phyloP scores from a whole-genome alignment of 192 early-diverging fungal genomes.

The Tieghemiomyces parasiticus region DNA sequence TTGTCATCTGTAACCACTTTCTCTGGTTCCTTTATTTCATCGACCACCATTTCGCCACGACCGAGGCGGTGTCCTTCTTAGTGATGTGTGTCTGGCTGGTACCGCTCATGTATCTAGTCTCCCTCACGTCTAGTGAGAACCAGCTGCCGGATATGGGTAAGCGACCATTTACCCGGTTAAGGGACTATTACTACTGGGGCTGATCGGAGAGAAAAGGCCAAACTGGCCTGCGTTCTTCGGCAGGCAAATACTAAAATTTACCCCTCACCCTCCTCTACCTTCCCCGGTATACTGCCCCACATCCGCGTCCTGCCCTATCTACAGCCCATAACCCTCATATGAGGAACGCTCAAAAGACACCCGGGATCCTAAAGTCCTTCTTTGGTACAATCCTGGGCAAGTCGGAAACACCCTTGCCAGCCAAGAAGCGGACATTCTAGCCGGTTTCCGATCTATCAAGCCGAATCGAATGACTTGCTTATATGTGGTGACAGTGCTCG shows the following conservation, averaged over 20 bases:
- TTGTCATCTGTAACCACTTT: conserved; percentile 83
- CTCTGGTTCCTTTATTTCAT: conserved; percentile 92
- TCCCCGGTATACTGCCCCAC: too few species aligned
- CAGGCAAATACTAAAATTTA: too few species aligned
- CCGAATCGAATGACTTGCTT: conserved; percentile 7
- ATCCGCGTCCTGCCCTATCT: too few species aligned
- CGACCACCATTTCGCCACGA: conserved; percentile 46
- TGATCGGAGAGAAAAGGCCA: too few species aligned
- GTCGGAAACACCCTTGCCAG: neutral
- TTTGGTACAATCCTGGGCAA: conserved; percentile 9
- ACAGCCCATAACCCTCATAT: too few species aligned
- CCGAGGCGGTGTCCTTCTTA: conserved; percentile 82
- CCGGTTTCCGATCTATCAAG: neutral
- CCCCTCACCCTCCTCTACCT: too few species aligned
- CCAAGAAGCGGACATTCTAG: neutral
- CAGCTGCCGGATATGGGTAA: neutral
- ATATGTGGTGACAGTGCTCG: too few species aligned
- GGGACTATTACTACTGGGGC: too few species aligned
- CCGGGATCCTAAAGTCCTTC: neutral
- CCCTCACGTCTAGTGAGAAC: conserved; percentile 29
- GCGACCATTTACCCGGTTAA: too few species aligned
- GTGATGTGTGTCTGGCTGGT: conserved; percentile 89
- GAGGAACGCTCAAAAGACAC: too few species aligned
- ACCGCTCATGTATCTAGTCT: conserved; percentile 86
- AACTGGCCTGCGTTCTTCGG: too few species aligned